These are phyloP conservation scores for Melaleuca alternifolia DNA, from an alignment of 345 rosid species.

Conservation along the genomic window DNA sequence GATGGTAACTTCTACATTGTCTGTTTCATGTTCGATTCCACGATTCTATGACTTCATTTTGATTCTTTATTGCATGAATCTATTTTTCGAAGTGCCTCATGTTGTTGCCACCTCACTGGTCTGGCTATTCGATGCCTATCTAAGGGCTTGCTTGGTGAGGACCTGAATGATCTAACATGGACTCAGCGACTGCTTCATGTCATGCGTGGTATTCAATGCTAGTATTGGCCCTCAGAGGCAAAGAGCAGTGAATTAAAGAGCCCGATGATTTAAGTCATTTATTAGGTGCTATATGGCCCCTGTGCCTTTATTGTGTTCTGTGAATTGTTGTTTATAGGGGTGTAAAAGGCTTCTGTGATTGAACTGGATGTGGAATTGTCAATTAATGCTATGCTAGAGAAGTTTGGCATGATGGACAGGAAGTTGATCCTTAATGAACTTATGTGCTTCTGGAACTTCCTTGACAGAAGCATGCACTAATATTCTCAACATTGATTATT, in stretches of 20 bases:
- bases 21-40: neutral
- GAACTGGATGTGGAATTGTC: neutral
- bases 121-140: neutral
- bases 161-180: neutral
- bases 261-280: neutral
- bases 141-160: neutral
- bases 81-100: neutral
- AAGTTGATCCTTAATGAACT: neutral
- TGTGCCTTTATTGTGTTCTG: neutral
- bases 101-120: neutral
- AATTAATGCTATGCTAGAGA: neutral
- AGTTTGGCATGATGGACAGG: neutral
- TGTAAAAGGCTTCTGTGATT: neutral
- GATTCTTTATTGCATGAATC: neutral
- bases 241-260: neutral
- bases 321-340: neutral
- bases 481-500: neutral
- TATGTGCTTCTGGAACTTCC: neutral
- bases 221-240: neutral
- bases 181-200: neutral
- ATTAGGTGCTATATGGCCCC: neutral
- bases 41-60: neutral
- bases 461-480: neutral
- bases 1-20: neutral
- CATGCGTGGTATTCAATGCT: neutral